These are phyloP conservation scores for Yamadazyma blattariae DNA, from an alignment of 1,139 yeast species.

Conservation along the genomic window DNA sequence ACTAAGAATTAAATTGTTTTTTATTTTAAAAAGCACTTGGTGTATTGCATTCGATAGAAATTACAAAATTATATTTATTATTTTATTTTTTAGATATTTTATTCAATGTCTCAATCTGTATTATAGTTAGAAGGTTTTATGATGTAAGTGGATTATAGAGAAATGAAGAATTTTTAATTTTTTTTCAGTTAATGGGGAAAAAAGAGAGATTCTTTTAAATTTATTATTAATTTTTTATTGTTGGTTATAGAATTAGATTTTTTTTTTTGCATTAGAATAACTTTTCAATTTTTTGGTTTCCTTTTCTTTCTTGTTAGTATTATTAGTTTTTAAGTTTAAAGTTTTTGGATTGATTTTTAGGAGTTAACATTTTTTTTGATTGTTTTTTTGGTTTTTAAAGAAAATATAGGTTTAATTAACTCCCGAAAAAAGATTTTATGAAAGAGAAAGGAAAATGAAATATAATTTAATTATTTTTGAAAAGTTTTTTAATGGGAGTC, in stretches of 20 bases:
- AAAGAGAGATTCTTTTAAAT: too few relatives aligned
- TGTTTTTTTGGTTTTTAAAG: too few relatives aligned
- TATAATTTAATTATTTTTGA: slow-evolving; percentile 14
- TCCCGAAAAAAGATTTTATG: not conserved
- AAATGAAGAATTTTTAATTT: too few relatives aligned
- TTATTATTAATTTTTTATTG: too few relatives aligned
- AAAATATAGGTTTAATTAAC: too few relatives aligned
- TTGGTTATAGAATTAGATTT: not conserved
- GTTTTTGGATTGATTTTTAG: not conserved
- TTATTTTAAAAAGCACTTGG: slow-evolving; percentile 5
- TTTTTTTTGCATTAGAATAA: not conserved
- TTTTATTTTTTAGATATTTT: slow-evolving; percentile 6
- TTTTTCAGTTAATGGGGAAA: too few relatives aligned
- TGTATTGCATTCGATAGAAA: slow-evolving; percentile 7
- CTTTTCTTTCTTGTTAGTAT: too few relatives aligned
- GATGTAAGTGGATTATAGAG: slow-evolving; percentile 6
- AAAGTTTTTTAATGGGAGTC: slow-evolving; percentile 33
- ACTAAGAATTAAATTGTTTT: not conserved
- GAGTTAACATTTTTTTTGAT: slow-evolving; percentile 5
- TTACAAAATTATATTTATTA: slow-evolving; percentile 4
- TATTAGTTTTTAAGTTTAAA: slow-evolving; percentile 6
- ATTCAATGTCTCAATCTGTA: slow-evolving; percentile 31
- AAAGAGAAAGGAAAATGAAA: slow-evolving; percentile 8
- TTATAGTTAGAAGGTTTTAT: slow-evolving; percentile 10
- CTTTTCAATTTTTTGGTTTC: not conserved